phyloP scores from a whole-genome alignment of 2,329 filamentous ascomycete species.

The Claviceps quebecensis region DNA sequence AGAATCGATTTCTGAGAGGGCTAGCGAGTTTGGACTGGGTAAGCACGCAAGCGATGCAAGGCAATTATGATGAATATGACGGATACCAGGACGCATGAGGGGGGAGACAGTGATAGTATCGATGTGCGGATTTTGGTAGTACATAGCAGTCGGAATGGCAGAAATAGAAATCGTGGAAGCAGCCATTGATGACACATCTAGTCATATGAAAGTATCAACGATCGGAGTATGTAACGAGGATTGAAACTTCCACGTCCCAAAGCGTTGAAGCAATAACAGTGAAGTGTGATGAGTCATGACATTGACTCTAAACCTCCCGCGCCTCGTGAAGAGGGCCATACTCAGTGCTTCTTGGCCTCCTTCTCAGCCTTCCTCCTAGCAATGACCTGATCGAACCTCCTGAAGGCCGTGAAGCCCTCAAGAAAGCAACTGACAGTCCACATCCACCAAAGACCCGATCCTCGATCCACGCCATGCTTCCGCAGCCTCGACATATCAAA shows the following conservation, averaged over 20 bases:
- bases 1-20: conserved; percentile 39
- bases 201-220: too few relatives aligned
- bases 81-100: conserved; percentile 33
- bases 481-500: conserved; percentile 32
- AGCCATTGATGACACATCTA: too few relatives aligned
- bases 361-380: conserved; percentile 26
- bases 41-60: conserved; percentile 46
- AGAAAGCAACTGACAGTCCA: conserved; percentile 41
- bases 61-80: conserved; percentile 42
- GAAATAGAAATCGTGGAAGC: too few relatives aligned
- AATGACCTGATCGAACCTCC: conserved; percentile 36
- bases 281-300: too few relatives aligned
- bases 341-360: conserved; percentile 24
- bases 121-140: neutral
- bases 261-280: too few relatives aligned
- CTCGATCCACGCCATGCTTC: conserved; percentile 32
- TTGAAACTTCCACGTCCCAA: too few relatives aligned
- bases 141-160: neutral
- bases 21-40: conserved; percentile 49
- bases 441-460: conserved; percentile 34
- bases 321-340: neutral
- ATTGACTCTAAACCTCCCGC: neutral
- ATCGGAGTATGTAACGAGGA: too few relatives aligned
- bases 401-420: conserved; percentile 38
- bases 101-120: neutral